phyloP scores from a whole-genome alignment of 495 filamentous ascomycete species.

The Extremus antarcticus region DNA sequence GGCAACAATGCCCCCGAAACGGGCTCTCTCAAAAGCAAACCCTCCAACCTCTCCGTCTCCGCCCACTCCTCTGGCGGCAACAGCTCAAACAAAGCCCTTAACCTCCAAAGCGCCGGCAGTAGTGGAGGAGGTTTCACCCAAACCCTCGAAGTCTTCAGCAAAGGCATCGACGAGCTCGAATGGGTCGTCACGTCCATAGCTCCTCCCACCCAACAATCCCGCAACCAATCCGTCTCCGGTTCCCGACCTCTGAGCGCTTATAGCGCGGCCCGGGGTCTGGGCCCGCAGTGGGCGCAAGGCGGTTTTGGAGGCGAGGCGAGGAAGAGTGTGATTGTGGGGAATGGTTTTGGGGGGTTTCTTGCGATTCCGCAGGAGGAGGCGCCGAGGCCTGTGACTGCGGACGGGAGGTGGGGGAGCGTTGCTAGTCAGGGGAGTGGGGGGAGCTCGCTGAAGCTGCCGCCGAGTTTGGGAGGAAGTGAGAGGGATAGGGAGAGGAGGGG shows the following conservation, averaged over 20 bases:
- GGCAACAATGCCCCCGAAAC: not conserved
- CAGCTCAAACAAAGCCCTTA: not conserved
- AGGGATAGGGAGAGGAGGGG: constrained; percentile 19
- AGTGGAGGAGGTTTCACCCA: constrained; percentile 41
- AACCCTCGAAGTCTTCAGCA: constrained; percentile 71
- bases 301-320: constrained; percentile 44
- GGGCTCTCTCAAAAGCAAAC: constrained; percentile 5
- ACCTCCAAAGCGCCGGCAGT: constrained; percentile 9
- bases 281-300: constrained; percentile 39
- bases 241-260: constrained; percentile 45
- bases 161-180: constrained; percentile 71
- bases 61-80: not conserved
- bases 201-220: constrained; percentile 28
- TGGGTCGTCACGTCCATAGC: constrained; percentile 66
- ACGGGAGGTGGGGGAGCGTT: constrained; percentile 16
- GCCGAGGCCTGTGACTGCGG: constrained; percentile 21
- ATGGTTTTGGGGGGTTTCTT: constrained; percentile 71
- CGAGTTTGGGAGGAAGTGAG: constrained; percentile 10
- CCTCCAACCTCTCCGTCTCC: constrained; percentile 9
- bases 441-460: constrained; percentile 17
- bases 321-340: constrained; percentile 55
- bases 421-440: constrained; percentile 8
- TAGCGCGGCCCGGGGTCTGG: constrained; percentile 38
- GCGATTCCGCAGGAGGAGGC: constrained; percentile 55
- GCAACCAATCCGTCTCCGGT: constrained; percentile 39